Evolutionary conservation across 345 rosid genomes (phyloP), one percentile per base, ranked within the genome.

Genomic region (Excoecaria agallocha): DNA sequence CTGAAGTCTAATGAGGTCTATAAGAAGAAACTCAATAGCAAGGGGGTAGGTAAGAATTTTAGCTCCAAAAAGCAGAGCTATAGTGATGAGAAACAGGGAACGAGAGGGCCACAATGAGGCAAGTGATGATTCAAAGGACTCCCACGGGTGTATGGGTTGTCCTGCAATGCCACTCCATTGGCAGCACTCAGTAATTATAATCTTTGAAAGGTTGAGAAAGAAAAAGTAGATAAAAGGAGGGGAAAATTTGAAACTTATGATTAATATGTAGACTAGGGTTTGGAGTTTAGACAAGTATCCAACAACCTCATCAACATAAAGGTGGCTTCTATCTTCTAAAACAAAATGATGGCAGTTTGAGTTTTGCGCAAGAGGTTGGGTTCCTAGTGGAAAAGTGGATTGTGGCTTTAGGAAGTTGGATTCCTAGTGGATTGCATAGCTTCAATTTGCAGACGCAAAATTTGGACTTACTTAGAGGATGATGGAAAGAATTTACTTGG

Each of bases 291-390:
- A 83, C 72, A 71, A 77, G 80, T 15, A 82, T 82, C 81, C 86
- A 80, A 81, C 85, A 56, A 75, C 68, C 70, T 70, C 72, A 70
- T 49, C 48, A 48, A 57, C 56, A 61, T 56, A 68, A 83, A 75
- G 82, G 82, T 76, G 69, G 72, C 81, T 83, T 78, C 81, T 75
- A 75, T 76, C 80, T 85, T 87, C 83, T 66, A 79, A 78, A 80
- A 78, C 86, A 76, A 79, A 82, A 87, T 85, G 87, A 85, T 87
- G 56, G 65, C 12, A 25, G 69, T 77, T 85, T 75, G 81, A 79
- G 83, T 77, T 80, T 84, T 81, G 84, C 80, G 68, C 75, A 16
- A 71, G 75, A 73, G n/a, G 35, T 83, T 52, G 77, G 84, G 77
- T 75, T 82, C 82, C 77, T 77, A 73, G 66, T 77, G 64, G 80